These are phyloP conservation scores for Beverwykella pulmonaria DNA, from an alignment of 495 filamentous ascomycete genomes.

Conservation along the genomic window DNA sequence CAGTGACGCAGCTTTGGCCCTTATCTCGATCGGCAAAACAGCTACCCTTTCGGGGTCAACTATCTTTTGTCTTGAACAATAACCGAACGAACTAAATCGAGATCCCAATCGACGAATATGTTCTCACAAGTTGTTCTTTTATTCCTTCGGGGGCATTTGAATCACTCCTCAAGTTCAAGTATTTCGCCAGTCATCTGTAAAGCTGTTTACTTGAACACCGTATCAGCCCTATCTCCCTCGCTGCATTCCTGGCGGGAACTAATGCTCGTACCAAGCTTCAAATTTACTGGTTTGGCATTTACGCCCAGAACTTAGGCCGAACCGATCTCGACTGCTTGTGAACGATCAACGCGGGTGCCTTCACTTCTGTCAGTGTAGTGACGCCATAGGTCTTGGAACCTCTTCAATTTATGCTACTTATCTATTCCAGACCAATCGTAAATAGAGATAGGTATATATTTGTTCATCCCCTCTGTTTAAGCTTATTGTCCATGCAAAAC, in stretches of 20 bases:
- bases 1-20: constrained; percentile 11
- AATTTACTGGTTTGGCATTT: neutral
- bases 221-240: neutral
- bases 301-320: neutral
- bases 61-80: constrained; percentile 8
- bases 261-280: neutral
- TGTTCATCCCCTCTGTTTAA: neutral
- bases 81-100: constrained; percentile 9
- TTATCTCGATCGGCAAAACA: constrained; percentile 29
- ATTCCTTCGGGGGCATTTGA: no score
- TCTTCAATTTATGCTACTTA: neutral
- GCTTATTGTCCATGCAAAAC: no score
- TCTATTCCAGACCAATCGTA: neutral
- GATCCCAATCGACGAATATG: neutral
- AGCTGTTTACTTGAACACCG: neutral
- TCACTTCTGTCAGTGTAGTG: neutral
- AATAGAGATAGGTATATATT: neutral
- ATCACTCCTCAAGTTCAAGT: no score
- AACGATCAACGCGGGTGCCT: constrained; percentile 1
- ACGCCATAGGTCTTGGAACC: constrained; percentile 9
- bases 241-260: no score
- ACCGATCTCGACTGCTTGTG: neutral
- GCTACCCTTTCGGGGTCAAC: neutral
- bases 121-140: no score
- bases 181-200: no score